These are phyloP conservation scores for Colletotrichum lupini DNA, from an alignment of 2,329 filamentous ascomycete genomes.

Conservation along the genomic window DNA sequence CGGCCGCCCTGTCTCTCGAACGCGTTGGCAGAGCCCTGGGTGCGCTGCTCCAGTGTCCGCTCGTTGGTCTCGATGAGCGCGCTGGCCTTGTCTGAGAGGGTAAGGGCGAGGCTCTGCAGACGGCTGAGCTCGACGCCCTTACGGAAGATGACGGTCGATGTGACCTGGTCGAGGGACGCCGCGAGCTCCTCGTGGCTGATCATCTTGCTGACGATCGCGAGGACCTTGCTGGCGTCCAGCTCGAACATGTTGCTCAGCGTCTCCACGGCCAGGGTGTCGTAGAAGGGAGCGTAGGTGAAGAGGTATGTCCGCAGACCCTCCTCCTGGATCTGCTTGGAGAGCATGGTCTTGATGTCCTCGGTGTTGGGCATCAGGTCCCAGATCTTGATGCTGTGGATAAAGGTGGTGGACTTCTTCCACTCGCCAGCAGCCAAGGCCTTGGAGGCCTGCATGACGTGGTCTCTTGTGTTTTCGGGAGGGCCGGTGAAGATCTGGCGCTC, in stretches of 20 bases:
- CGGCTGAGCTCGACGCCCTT: slow-evolving; percentile 98
- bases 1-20: slow-evolving; percentile 93
- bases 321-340: slow-evolving; percentile 97
- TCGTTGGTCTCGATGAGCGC: slow-evolving; percentile 97
- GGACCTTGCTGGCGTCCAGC: slow-evolving; percentile 87
- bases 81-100: slow-evolving; percentile 95
- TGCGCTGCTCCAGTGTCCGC: slow-evolving; percentile 95
- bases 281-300: slow-evolving; percentile 99
- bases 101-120: slow-evolving; percentile 93
- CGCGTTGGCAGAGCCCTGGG: slow-evolving; percentile 93
- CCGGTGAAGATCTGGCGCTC: slow-evolving; percentile 99
- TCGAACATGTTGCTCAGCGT: slow-evolving; percentile 96
- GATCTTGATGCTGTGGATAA: slow-evolving; percentile 99
- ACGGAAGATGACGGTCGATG: slow-evolving; percentile 96
- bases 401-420: slow-evolving; percentile 95
- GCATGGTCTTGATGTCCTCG: slow-evolving; percentile 95
- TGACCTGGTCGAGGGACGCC: slow-evolving; percentile 97
- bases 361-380: slow-evolving; percentile 97
- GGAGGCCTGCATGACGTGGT: slow-evolving; percentile 99
- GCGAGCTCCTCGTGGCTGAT: slow-evolving; percentile 98
- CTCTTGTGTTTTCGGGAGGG: slow-evolving; percentile 97
- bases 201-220: slow-evolving; percentile 98
- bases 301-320: slow-evolving; percentile 98
- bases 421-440: slow-evolving; percentile 96
- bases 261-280: slow-evolving; percentile 90